Evolutionary conservation across 306 rosid genomes (phyloP).

Genomic region (Rosa persica): DNA sequence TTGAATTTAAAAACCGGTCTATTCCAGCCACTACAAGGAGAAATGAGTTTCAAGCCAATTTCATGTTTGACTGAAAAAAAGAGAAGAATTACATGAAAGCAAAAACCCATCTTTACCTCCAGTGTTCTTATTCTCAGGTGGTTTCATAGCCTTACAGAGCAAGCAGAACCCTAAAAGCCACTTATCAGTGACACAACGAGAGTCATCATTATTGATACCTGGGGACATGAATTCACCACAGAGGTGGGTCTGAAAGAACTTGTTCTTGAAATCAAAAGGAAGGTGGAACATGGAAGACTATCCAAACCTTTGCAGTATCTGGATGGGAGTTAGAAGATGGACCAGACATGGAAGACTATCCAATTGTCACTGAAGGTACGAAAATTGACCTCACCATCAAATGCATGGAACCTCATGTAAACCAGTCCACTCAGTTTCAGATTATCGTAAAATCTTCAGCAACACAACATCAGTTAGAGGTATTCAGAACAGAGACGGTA

Average conservation of each 20-base stretch:
- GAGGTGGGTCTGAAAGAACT: conserved; percentile 60
- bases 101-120: background rate
- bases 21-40: background rate
- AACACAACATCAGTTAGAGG: conserved; percentile 50
- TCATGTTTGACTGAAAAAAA: background rate
- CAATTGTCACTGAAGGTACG: no score
- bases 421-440: no score
- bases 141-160: background rate
- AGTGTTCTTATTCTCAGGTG: background rate
- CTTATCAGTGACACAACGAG: conserved; percentile 29
- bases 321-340: conserved; percentile 85
- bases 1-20: background rate
- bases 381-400: no score
- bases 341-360: no score
- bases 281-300: conserved; percentile 72
- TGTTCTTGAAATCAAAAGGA: conserved; percentile 61
- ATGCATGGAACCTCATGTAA: no score
- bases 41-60: background rate
- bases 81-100: background rate
- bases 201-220: conserved; percentile 35
- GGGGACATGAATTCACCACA: conserved; percentile 43
- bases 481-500: conserved; percentile 64
- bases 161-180: background rate
- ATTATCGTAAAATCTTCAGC: conserved; percentile 53
- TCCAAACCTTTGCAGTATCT: conserved; percentile 55